Base-by-base conservation (phyloP, 345 rosid species). In the Eucalyptus tenuipes region DNA sequence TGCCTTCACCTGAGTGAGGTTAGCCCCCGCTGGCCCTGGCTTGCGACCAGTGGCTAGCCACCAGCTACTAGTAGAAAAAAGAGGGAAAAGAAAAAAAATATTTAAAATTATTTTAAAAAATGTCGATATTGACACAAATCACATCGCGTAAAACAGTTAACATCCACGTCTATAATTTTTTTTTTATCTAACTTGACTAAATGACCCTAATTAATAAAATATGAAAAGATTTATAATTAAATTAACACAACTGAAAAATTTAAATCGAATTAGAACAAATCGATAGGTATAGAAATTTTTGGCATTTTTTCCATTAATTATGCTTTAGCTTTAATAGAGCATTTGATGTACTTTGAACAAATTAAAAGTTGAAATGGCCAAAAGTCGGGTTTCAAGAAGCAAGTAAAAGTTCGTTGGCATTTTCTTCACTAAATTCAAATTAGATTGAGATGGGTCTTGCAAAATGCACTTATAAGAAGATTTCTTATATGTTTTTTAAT, bases 71-170 rank as follows among this genome's bases (percentile, higher is more conserved):
- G 0, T 4, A 8, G 0, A 18, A 18, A 52, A 14, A 52, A 12
- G 2, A 48, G 13, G 1, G 1, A 18, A 1, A 17, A 18, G 0
- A 17, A 52, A 50, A 16, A 3, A 17, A 16, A 0, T 42, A 44
- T 7, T 44, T 44, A 1, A 7, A 16, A 16, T 16, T 52, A 52
- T 20, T 18, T 8, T 22, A 9, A 55, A 9, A 55, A 22, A 9
- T 22, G 6, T 55, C 0, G 0, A 55, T 22, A 0, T 0, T 1
- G 0, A 22, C 1, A 3, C 3, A 55, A 55, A 29, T 55, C 5
- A 55, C 1, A 0, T 1, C 0, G 2, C 0, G 2, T 55, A 24
- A 1, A 6, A 9, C 0, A 5, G 0, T 24, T 8, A 12, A 0
- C 3, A 0, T 24, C 6, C 29, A 55, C 0, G 11, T 55, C 3